Percentiles rank a stretch among this genome's conserved stretches.
These are phyloP conservation scores for Wickerhamiella nectarea DNA, from an alignment of 805 yeast species.

Conservation along the genomic window DNA sequence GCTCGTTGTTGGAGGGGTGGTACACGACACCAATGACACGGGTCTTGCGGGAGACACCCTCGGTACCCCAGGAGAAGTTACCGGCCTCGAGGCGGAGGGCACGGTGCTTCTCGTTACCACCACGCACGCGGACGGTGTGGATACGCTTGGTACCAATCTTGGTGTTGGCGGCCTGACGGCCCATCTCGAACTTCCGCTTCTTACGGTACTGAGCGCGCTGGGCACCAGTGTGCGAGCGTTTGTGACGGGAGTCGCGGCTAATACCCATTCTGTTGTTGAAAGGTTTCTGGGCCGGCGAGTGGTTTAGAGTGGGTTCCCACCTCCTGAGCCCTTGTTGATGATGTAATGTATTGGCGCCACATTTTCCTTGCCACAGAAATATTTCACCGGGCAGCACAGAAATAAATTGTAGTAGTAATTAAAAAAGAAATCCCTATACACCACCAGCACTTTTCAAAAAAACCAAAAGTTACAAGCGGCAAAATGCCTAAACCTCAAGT, in stretches of 20 bases:
- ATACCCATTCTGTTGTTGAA: conserved; percentile 71
- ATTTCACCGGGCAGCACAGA: background rate
- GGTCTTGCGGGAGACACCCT: conserved; percentile 97
- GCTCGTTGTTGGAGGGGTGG: conserved; percentile 99
- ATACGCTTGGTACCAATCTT: conserved; percentile 98
- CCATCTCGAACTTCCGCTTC: conserved; percentile 99
- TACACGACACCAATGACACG: conserved; percentile 95
- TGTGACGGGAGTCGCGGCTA: conserved; percentile 99
- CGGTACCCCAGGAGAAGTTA: conserved; percentile 99
- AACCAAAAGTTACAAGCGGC: no score
- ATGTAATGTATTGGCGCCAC: background rate
- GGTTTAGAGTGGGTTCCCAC: conserved; percentile 8
- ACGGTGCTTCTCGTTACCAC: conserved; percentile 99
- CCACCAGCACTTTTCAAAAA: no score
- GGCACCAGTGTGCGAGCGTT: conserved; percentile 99
- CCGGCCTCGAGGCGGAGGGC: conserved; percentile 87
- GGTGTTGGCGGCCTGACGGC: conserved; percentile 99
- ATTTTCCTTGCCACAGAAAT: no score
- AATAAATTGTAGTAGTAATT: no score
- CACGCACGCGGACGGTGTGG: conserved; percentile 98
- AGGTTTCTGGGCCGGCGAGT: conserved; percentile 6
- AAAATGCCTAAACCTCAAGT: conserved; percentile 9
- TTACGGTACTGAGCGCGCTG: conserved; percentile 99
- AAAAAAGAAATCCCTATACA: no score
- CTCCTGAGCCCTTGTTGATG: conserved; percentile 8